Base-by-base conservation (phyloP, 495 filamentous ascomycete genomes). In the Ascobolus immersus region DNA sequence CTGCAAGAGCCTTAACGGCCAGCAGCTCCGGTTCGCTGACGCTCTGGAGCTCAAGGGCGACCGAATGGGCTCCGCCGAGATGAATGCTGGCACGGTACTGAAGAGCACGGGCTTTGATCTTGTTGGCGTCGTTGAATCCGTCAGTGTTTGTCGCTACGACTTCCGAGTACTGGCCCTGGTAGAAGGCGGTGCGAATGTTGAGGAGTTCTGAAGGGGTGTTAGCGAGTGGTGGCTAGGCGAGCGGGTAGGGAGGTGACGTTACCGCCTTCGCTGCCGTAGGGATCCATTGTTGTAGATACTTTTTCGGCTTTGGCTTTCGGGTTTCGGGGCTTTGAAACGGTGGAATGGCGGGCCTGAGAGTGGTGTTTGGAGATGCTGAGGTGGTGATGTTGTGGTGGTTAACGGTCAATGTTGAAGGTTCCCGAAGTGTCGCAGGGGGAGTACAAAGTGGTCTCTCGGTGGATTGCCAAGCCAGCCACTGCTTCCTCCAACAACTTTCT, bases 111-210 rank as follows among this genome's bases (percentile, higher is more conserved):
- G 79, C 76, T 15, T 79, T 67, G 3, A 79, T 58, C 22, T 58
- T 54, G 55, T 93, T 92, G 45, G 73, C 65, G 37, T 71, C 19
- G 34, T 77, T 79, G 38, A 93, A 69, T 28, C 69, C 55, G 4
- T 72, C 63, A 17, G 67, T 70, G 54, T 79, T 69, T 55, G 75
- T 81, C 56, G 80, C 71, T 55, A 84, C 52, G 41, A 86, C 80
- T 36, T 66, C 57, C 34, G 72, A 59, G 65, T 78, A 91, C 57
- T 84, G 78, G 49, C 77, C 78, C 51, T 81, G 76, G 62, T 86
- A 75, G 67, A 91, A 93, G 60, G 77, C 67, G 57, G 74, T 90
- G 66, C 86, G 77, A 51, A 93, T 71, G 61, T 82, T 90, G 53
- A 91, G 69, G 44, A 96, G 69, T 58, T 96, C 86, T 75, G 48